A percentile compares a stretch with the other conserved stretches of the same genome.
Conservation (phyloP, 257 asterid genomes). For the Avicennia marina region DNA sequence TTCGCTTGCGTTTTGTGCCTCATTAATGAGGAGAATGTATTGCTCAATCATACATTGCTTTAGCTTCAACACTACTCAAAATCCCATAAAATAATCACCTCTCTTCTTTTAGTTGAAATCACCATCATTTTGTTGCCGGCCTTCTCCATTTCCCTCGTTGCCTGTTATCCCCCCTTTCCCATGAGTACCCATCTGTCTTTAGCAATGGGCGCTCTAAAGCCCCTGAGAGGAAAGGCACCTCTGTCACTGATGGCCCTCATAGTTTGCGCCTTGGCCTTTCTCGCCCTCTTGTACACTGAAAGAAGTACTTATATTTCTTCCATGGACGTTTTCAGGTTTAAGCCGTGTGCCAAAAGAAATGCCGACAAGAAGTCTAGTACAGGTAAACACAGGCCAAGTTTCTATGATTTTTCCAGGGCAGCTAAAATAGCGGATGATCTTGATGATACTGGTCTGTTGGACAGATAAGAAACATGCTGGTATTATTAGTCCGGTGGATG, state of each 20-base stretch:
- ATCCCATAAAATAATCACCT: conserved; percentile 27
- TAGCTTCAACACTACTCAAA: conserved; percentile 87
- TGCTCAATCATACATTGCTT: conserved; percentile 43
- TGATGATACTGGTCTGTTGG: too few species aligned
- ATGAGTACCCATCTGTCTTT: background rate
- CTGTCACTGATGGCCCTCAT: conserved; percentile 42
- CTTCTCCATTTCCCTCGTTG: conserved; percentile 14
- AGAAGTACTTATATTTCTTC: conserved; percentile 53
- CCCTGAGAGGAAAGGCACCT: conserved; percentile 51
- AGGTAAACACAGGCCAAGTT: conserved; percentile 24
- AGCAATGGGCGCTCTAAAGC: conserved; percentile 40
- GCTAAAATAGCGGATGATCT: too few species aligned
- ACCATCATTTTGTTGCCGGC: conserved; percentile 26
- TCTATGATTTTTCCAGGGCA: too few species aligned
- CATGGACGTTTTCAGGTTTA: conserved; percentile 38
- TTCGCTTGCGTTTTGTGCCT: conserved; percentile 16
- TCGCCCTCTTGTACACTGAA: conserved; percentile 60
- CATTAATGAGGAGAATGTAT: conserved; percentile 16
- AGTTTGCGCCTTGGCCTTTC: conserved; percentile 42
- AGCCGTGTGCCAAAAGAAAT: conserved; percentile 45
- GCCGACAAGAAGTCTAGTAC: conserved; percentile 31
- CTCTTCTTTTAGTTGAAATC: conserved; percentile 15
- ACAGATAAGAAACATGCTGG: conserved; percentile 28
- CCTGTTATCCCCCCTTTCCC: too few species aligned
- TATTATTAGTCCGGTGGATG: conserved; percentile 33